Percentiles rank a stretch among this genome's conserved stretches.
Conservation (phyloP, 148 eudicot species). For the Spergularia marina region DNA sequence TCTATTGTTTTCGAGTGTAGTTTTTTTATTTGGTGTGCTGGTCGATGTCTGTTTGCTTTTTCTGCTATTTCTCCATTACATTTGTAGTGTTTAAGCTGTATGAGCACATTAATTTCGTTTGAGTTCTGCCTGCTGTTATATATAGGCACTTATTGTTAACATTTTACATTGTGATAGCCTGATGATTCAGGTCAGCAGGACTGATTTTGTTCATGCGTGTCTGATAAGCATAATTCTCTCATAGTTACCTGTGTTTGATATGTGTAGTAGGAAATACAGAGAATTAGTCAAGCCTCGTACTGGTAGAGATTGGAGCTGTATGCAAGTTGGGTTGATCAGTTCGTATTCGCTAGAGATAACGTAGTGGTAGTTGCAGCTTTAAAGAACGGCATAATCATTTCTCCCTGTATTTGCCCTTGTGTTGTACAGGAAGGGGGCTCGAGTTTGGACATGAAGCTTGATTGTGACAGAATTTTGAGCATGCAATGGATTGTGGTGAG, state of each 20-base stretch:
- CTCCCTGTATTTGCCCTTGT: constrained; percentile 86
- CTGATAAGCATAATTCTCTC: constrained; percentile 9
- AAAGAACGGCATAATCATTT: constrained; percentile 73
- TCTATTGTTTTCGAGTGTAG: constrained; percentile 35
- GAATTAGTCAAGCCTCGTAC: constrained; percentile 35
- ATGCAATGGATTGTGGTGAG: constrained; percentile 20
- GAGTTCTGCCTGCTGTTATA: not conserved
- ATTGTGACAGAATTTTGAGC: constrained; percentile 31
- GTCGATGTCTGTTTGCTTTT: constrained; percentile 40
- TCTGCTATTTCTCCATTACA: constrained; percentile 31
- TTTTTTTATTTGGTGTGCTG: constrained; percentile 53
- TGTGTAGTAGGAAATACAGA: constrained; percentile 35
- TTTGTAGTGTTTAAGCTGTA: constrained; percentile 36
- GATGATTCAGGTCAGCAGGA: constrained; percentile 11
- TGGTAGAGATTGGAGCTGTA: constrained; percentile 48
- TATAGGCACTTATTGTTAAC: constrained; percentile 2
- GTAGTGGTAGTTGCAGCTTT: constrained; percentile 75
- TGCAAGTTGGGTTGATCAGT: constrained; percentile 61
- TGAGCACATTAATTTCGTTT: constrained; percentile 28
- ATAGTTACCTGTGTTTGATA: constrained; percentile 18
- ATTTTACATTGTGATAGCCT: not conserved
- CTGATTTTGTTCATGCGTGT: constrained; percentile 10
- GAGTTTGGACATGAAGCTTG: constrained; percentile 33
- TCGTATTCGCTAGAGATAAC: constrained; percentile 70
- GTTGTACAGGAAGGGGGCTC: constrained; percentile 93